Percentiles rank a stretch among this genome's conserved stretches.
Conservation (phyloP, 345 rosid genomes). For the Eucalyptus caleyi region DNA sequence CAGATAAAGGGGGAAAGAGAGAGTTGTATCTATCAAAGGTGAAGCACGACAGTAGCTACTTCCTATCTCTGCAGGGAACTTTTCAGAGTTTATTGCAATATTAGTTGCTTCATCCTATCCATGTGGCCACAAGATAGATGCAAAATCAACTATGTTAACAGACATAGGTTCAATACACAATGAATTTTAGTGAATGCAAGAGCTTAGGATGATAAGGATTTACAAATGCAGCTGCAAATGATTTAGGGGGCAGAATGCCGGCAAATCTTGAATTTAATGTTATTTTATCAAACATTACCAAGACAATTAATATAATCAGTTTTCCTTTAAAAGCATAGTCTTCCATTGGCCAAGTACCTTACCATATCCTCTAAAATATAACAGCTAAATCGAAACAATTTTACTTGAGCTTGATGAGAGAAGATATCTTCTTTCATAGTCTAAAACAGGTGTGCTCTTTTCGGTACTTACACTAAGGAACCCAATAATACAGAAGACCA, state of each 20-base stretch:
- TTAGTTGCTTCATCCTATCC: not conserved
- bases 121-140: not conserved
- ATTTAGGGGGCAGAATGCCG: not conserved
- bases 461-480: not conserved
- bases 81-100: not conserved
- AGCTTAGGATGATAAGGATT: not conserved
- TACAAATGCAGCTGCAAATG: not conserved
- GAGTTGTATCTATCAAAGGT: not conserved
- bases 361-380: not conserved
- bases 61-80: not conserved
- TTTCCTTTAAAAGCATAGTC: rapidly evolving
- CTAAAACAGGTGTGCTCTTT: not conserved
- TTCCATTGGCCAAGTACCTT: not conserved
- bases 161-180: not conserved
- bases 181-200: not conserved
- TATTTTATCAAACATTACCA: not conserved
- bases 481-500: not conserved
- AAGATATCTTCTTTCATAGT: not conserved
- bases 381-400: not conserved
- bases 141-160: not conserved
- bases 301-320: not conserved
- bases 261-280: not conserved
- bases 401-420: not conserved
- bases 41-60: not conserved
- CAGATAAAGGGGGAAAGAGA: not conserved